Conservation (phyloP, 1,284 basidiomycete genomes). For the Thecaphora thlaspeos region DNA sequence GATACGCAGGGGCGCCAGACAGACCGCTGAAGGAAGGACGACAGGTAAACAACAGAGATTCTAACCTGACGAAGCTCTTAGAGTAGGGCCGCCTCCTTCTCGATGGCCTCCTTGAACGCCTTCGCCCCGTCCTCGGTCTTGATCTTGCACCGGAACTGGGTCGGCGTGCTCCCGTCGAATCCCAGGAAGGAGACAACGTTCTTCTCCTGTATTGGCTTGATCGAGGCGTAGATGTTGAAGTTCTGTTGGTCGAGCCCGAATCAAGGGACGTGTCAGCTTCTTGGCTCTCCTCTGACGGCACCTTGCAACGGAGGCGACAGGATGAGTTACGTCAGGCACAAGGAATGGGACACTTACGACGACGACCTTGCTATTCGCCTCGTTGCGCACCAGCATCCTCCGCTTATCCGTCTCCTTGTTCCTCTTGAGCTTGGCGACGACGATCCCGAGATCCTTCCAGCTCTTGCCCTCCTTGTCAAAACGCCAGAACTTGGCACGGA, state of each 20-base stretch:
- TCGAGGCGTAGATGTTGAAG: conserved; percentile 36
- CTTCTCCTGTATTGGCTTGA: conserved; percentile 35
- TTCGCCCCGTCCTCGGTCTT: conserved; percentile 41
- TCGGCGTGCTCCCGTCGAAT: conserved; percentile 39
- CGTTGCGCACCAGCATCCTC: conserved; percentile 46
- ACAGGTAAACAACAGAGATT: too few species aligned
- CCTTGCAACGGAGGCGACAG: too few species aligned
- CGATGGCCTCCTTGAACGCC: conserved; percentile 35
- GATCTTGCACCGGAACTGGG: conserved; percentile 45
- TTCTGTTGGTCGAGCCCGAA: too few species aligned
- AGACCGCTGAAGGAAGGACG: too few species aligned
- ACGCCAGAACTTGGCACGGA: conserved; percentile 49
- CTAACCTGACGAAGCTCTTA: too few species aligned
- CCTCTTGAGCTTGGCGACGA: conserved; percentile 45
- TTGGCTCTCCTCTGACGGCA: too few species aligned
- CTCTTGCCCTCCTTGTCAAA: conserved; percentile 25
- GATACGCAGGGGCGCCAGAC: too few species aligned
- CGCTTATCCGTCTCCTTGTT: conserved; percentile 24
- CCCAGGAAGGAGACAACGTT: conserved; percentile 42
- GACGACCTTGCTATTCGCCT: conserved; percentile 48
- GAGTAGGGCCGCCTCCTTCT: conserved; percentile 6
- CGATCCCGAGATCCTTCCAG: conserved; percentile 51
- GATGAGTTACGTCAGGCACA: too few species aligned
- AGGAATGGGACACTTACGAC: neutral
- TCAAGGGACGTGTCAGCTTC: too few species aligned